Conservation (phyloP, 345 rosid genomes). For the Cardamine chenopodiifolia region DNA sequence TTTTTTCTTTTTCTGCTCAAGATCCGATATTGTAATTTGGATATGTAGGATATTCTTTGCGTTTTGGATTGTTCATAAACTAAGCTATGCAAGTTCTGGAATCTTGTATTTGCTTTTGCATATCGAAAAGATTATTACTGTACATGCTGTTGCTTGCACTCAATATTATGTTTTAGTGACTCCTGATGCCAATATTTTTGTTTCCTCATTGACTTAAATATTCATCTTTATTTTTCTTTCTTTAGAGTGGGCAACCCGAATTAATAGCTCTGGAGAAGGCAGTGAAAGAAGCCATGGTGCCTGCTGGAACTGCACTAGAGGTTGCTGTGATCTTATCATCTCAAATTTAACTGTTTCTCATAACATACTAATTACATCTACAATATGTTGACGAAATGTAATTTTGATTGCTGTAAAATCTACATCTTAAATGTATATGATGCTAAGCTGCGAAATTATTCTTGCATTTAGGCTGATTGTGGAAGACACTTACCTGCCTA, state of each 20-base stretch:
- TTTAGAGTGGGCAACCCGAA: slow-evolving; percentile 86
- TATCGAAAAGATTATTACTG: slow-evolving; percentile 7
- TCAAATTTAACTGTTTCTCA: not conserved
- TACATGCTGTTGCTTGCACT: slow-evolving; percentile 8
- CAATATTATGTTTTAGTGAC: not conserved
- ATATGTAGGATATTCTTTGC: not conserved
- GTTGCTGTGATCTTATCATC: slow-evolving; percentile 44
- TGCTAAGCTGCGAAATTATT: not conserved
- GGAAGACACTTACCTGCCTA: slow-evolving; percentile 90
- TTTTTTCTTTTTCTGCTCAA: not conserved
- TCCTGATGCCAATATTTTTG: not conserved
- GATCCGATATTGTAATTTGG: not conserved
- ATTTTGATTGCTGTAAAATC: not conserved
- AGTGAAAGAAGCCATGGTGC: slow-evolving; percentile 76
- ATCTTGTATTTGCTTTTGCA: slow-evolving; percentile 23
- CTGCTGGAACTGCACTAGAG: slow-evolving; percentile 91
- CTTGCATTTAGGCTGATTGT: slow-evolving; percentile 63
- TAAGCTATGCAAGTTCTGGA: slow-evolving; percentile 18
- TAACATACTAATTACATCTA: not conserved
- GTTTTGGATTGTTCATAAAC: slow-evolving; percentile 15
- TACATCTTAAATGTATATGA: slow-evolving; percentile 8
- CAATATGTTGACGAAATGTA: slow-evolving; percentile 16
- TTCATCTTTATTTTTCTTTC: slow-evolving; percentile 12
- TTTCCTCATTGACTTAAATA: slow-evolving; percentile 4
- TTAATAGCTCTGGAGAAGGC: slow-evolving; percentile 88